Evolutionary conservation across 2,329 filamentous ascomycete genomes (phyloP), one percentile per base, ranked within the genome.

Genomic region (Aspergillus eucalypticola): DNA sequence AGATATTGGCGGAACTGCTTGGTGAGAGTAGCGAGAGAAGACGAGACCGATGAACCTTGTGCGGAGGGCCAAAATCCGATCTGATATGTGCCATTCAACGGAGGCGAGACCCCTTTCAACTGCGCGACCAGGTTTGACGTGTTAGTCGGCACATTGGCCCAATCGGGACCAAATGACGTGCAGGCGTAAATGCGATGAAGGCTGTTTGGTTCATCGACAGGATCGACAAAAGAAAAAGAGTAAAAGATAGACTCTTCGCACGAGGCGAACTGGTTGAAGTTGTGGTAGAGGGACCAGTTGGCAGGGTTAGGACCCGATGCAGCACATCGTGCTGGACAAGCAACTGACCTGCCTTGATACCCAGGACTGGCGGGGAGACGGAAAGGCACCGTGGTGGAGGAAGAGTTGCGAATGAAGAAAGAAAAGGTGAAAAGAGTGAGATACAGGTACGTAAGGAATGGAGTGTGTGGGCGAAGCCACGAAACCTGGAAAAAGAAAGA

Each of bases 1-100:
- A 56, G 27, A 29, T 56, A 56, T 44, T 42, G 53, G 53, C 41
- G 53, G n/a, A 56, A n/a, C 27, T 56, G 53, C 53, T 48, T 48
- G 8, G 17, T 27, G 10, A 56, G 39, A 6, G 41, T 48, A 29
- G 25, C 29, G 25, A 56, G 39, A n/a, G 25, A 44, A 17, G 23
- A n/a, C 17, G 53, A 44, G 17, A 38, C 35, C 3, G 29, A 21
- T 8, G 19, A 10, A 11, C 41, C 53, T 8, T 46, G 35, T 27
- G 25, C 15, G 35, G 50, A 53, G 8, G 53, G 39, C 53, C 53
- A 56, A 11, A 5, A 56, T 48, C 53, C 41, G 38, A 56, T 56
- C 53, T 56, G 53, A 17, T 56, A 56, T 32, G 53, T 56, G n/a
- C 25, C 39, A 19, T 48, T 32, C 17, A 56, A 10, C 3, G 41